Evolutionary conservation across 2,329 filamentous ascomycete genomes (phyloP).

Genomic region (Grosmannia penicillata): DNA sequence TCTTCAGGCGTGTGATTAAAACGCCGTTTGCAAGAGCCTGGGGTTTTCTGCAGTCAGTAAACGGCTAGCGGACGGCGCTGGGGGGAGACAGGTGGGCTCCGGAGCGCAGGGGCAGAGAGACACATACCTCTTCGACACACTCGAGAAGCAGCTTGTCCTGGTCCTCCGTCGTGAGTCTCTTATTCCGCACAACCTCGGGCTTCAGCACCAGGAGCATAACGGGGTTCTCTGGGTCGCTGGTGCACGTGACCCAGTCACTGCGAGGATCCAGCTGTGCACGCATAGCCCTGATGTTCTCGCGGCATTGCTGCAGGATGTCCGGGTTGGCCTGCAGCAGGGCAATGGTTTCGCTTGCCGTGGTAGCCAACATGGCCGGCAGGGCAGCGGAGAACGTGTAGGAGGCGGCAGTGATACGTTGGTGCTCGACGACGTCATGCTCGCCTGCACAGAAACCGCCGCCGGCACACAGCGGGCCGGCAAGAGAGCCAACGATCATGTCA

Average conservation of each 20-base stretch:
- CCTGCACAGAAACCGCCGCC: conserved; percentile 95
- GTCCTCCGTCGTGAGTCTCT: conserved; percentile 54
- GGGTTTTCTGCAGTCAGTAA: neutral
- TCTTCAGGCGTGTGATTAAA: conserved; percentile 75
- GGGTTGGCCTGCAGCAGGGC: conserved; percentile 75
- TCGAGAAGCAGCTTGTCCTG: conserved; percentile 80
- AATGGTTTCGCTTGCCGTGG: conserved; percentile 88
- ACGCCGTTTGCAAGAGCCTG: conserved; percentile 78
- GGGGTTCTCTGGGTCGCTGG: conserved; percentile 71
- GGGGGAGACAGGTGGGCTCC: too few relatives aligned
- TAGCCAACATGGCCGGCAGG: conserved; percentile 81
- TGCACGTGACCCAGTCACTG: conserved; percentile 82
- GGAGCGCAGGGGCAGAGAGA: neutral
- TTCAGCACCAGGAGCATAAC: conserved; percentile 75
- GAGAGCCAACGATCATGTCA: conserved; percentile 92
- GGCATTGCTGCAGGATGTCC: conserved; percentile 60
- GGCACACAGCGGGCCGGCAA: conserved; percentile 78
- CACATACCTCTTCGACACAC: conserved; percentile 78
- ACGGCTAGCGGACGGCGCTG: too few relatives aligned
- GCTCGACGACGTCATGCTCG: conserved; percentile 79
- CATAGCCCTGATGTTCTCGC: conserved; percentile 80
- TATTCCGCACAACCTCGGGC: conserved; percentile 60
- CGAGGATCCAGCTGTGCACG: conserved; percentile 76
- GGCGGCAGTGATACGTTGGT: conserved; percentile 84
- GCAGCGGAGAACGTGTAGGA: conserved; percentile 95